Conservation (phyloP, 805 yeast genomes). For the Starmerella scarabaei region DNA sequence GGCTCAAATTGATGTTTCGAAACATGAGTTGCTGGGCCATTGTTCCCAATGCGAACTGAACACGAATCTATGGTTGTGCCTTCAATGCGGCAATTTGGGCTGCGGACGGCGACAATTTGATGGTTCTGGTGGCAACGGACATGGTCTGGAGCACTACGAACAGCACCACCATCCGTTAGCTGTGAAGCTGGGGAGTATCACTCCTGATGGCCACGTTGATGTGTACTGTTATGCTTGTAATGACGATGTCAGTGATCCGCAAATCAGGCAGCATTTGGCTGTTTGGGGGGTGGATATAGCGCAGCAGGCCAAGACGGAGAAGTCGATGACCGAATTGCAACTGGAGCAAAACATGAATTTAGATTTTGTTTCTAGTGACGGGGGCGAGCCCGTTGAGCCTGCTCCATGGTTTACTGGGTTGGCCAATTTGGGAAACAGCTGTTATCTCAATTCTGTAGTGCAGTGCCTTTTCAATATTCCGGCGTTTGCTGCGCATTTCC, state of each 20-base stretch:
- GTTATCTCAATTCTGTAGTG: conserved; percentile 71
- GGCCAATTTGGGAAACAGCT: conserved; percentile 82
- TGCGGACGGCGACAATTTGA: conserved; percentile 95
- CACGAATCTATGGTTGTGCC: conserved; percentile 84
- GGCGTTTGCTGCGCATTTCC: conserved; percentile 25
- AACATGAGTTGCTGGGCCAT: conserved; percentile 18
- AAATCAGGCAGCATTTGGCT: conserved; percentile 35
- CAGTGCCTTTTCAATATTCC: conserved; percentile 49
- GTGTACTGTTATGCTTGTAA: conserved; percentile 79
- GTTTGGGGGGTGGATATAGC: conserved; percentile 56
- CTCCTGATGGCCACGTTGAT: conserved; percentile 61
- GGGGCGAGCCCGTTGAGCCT: conserved; percentile 41
- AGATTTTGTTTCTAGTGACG: conserved; percentile 71
- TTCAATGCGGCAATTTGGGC: conserved; percentile 80
- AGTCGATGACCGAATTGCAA: conserved; percentile 75
- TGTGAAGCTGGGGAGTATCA: conserved; percentile 78
- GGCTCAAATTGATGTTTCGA: conserved; percentile 2
- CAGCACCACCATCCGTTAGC: conserved; percentile 61
- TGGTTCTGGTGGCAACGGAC: conserved; percentile 85
- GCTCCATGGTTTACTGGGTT: conserved; percentile 77
- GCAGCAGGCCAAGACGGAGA: conserved; percentile 59
- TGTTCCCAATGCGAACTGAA: conserved; percentile 36
- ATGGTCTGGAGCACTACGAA: conserved; percentile 65
- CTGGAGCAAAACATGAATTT: conserved; percentile 85
- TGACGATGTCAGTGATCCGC: conserved; percentile 74